Percentiles rank a stretch among this genome's conserved stretches.
phyloP scores from a whole-genome alignment of 768 basidiomycete genomes.

The Lentinula raphanica region DNA sequence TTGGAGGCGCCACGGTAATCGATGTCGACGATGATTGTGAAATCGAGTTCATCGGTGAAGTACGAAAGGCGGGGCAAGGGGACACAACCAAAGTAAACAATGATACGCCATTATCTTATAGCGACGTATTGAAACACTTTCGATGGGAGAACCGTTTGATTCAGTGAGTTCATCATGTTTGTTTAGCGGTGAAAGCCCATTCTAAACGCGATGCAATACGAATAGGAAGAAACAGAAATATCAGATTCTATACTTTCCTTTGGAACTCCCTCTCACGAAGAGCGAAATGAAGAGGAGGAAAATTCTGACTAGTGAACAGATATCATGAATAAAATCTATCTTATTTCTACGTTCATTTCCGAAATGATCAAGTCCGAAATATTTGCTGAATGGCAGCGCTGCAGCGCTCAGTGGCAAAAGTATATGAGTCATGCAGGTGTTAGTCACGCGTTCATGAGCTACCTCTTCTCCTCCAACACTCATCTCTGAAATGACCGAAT shows the following conservation, averaged over 20 bases:
- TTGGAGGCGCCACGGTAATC: constrained; percentile 4
- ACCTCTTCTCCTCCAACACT: no score
- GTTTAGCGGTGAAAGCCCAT: no score
- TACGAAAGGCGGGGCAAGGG: not conserved
- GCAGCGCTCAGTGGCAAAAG: no score
- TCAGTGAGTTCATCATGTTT: constrained; percentile 30
- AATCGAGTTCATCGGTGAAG: not conserved
- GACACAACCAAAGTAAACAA: constrained; percentile 5
- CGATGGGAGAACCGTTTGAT: constrained; percentile 38
- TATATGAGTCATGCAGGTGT: no score
- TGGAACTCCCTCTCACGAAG: constrained; percentile 56
- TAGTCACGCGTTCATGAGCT: no score
- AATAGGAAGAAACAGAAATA: constrained; percentile 57
- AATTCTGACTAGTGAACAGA: constrained; percentile 47
- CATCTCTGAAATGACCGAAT: constrained; percentile 25
- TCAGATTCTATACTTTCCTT: constrained; percentile 81
- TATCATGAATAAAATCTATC: constrained; percentile 5
- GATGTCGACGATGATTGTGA: not conserved
- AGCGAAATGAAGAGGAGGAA: constrained; percentile 43
- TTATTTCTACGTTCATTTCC: not conserved
- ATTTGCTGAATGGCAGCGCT: no score
- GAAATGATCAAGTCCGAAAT: no score
- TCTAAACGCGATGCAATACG: no score
- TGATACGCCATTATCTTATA: constrained; percentile 13
- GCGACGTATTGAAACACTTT: constrained; percentile 40